Evolutionary conservation across 2,329 filamentous ascomycete genomes (phyloP).

Genomic region (Fusarium ramigenum): DNA sequence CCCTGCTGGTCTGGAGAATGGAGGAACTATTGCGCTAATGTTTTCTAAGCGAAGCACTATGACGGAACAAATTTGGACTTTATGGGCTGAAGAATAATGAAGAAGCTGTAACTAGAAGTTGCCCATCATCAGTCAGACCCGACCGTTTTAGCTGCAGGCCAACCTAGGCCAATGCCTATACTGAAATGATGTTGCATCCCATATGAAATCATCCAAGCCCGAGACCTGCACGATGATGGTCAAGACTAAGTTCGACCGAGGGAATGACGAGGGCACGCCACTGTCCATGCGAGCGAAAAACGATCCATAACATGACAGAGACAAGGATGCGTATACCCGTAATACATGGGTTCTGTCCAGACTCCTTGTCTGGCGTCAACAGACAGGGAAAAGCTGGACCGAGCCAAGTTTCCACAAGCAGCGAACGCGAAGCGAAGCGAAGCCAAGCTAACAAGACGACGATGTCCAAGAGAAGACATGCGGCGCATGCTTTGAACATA

Average conservation of each 20-base stretch:
- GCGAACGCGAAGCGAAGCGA: not conserved
- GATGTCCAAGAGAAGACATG: not conserved
- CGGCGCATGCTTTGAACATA: not conserved
- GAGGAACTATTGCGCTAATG: slow-evolving; percentile 17
- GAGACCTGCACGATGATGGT: slow-evolving; percentile 16
- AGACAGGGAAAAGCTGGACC: slow-evolving; percentile 2
- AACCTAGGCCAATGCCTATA: not conserved
- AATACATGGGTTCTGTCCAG: slow-evolving; percentile 1
- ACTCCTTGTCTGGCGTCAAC: not conserved
- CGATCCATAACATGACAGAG: not conserved
- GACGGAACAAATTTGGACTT: slow-evolving; percentile 16
- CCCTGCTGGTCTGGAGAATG: slow-evolving; percentile 29
- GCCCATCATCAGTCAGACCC: not conserved
- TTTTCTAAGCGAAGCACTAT: slow-evolving; percentile 23
- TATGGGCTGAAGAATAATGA: not conserved
- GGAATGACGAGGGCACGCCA: not conserved
- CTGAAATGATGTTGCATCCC: not conserved
- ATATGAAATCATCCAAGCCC: not conserved
- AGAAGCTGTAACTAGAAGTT: not conserved
- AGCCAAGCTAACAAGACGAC: not conserved
- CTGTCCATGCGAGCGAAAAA: not conserved
- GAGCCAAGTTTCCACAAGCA: slow-evolving; percentile 1
- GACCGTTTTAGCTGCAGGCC: not conserved
- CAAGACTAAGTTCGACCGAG: slow-evolving; percentile 1
- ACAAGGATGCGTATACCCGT: slow-evolving; percentile 8